These are phyloP conservation scores for Rhodomyrtus psidioides DNA, from an alignment of 441 rosid species.

Conservation along the genomic window DNA sequence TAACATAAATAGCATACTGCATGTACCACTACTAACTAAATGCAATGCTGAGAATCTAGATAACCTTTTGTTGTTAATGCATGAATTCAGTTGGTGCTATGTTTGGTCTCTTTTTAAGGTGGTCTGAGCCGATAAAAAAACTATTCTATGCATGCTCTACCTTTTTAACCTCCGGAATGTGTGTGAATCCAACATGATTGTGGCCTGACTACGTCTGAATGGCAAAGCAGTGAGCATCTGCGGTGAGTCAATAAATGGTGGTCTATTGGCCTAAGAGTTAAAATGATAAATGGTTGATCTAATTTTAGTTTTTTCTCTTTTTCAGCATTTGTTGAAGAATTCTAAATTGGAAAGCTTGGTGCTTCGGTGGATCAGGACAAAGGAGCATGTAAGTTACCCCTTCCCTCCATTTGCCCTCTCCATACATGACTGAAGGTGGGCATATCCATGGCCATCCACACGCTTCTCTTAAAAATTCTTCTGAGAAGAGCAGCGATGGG, in stretches of 20 bases:
- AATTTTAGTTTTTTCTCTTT: constrained; percentile 3
- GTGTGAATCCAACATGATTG: not conserved
- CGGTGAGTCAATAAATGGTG: not conserved
- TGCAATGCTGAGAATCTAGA: not conserved
- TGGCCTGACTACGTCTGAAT: not conserved
- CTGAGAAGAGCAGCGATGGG: not conserved
- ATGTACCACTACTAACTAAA: not conserved
- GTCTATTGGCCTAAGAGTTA: not conserved
- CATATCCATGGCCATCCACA: not conserved
- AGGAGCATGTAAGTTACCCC: constrained; percentile 50
- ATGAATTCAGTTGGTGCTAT: not conserved
- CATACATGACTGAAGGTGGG: not conserved
- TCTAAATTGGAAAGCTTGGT: constrained; percentile 57
- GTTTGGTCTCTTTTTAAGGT: not conserved
- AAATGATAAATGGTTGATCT: not conserved
- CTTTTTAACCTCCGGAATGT: not conserved
- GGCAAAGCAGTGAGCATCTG: not conserved
- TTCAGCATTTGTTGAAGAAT: constrained; percentile 45
- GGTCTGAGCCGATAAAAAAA: not conserved
- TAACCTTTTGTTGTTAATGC: not conserved
- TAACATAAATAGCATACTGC: not conserved
- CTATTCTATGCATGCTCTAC: not conserved
- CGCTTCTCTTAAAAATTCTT: not conserved
- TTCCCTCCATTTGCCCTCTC: not conserved
- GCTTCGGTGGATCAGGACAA: constrained; percentile 53